Evolutionary conservation across 257 asterid species (phyloP).

Genomic region (Paraleonurus japonicus): DNA sequence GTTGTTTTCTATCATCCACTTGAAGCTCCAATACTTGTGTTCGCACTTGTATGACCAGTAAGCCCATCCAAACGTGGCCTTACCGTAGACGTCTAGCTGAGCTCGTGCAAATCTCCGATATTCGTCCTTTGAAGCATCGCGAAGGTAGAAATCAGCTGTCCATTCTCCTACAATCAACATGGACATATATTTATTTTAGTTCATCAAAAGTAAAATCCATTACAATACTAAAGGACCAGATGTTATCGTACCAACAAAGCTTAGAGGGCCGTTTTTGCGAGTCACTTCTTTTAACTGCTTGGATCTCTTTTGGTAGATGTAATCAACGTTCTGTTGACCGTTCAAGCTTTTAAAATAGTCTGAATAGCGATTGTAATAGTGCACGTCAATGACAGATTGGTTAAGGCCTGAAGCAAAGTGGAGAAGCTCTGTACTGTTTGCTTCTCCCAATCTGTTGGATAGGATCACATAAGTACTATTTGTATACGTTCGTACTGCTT

Average conservation of each 20-base stretch:
- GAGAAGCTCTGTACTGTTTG: slow-evolving; percentile 41
- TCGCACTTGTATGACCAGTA: slow-evolving; percentile 55
- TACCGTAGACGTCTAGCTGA: slow-evolving; percentile 45
- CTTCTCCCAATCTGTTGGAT: slow-evolving; percentile 47
- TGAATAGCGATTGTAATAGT: slow-evolving; percentile 45
- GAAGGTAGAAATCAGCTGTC: slow-evolving; percentile 39
- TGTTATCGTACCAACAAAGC: slow-evolving; percentile 41
- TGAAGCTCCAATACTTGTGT: slow-evolving; percentile 39
- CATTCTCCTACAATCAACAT: slow-evolving; percentile 41
- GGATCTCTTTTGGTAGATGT: slow-evolving; percentile 34
- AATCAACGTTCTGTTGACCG: slow-evolving; percentile 37
- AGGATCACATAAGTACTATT: slow-evolving; percentile 38
- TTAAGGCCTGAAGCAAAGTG: slow-evolving; percentile 30
- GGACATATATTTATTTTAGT: background rate
- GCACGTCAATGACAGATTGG: slow-evolving; percentile 48
- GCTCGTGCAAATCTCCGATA: slow-evolving; percentile 42
- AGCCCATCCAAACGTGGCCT: slow-evolving; percentile 54
- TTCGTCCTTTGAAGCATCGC: slow-evolving; percentile 27
- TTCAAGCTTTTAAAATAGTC: slow-evolving; percentile 33
- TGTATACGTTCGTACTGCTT: slow-evolving; percentile 41
- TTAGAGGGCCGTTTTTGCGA: slow-evolving; percentile 44
- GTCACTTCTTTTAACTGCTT: slow-evolving; percentile 43
- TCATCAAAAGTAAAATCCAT: background rate
- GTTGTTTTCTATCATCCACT: slow-evolving; percentile 42
- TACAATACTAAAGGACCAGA: background rate